Percentiles rank a stretch among this genome's conserved stretches.
phyloP scores from a whole-genome alignment of 148 eudicot species.

The Rheum nobile region DNA sequence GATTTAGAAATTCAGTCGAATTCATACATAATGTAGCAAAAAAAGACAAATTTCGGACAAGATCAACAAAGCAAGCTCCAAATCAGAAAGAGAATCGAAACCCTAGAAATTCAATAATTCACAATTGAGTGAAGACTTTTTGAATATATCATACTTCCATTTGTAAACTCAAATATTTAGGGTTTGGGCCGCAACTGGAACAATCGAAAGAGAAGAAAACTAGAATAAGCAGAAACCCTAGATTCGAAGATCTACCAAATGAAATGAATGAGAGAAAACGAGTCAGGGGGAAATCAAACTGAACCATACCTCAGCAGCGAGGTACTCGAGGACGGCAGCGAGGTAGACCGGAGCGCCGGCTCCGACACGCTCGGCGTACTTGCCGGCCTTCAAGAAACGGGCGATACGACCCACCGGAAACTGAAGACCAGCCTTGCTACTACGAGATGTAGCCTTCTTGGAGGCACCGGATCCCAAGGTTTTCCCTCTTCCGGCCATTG shows the following conservation, averaged over 20 bases:
- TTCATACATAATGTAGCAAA: neutral
- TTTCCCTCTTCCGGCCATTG: constrained; percentile 79
- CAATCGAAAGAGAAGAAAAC: neutral
- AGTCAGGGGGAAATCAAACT: neutral
- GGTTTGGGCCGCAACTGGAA: neutral
- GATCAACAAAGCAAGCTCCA: no score
- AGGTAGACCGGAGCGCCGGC: constrained; percentile 90
- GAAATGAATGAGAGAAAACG: no score
- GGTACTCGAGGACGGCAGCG: constrained; percentile 82
- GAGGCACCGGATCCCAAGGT: constrained; percentile 62
- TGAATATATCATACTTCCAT: neutral
- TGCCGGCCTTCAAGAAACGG: constrained; percentile 72
- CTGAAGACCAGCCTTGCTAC: constrained; percentile 80
- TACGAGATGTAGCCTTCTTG: constrained; percentile 73
- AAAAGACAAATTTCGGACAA: no score
- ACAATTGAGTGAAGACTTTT: neutral
- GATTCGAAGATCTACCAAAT: neutral
- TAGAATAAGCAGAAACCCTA: constrained; percentile 4
- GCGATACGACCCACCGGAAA: constrained; percentile 87
- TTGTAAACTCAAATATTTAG: neutral
- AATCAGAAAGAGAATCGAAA: neutral
- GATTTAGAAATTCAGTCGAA: neutral
- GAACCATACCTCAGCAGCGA: constrained; percentile 65
- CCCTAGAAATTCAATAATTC: neutral
- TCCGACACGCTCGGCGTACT: constrained; percentile 85